Evolutionary conservation across 805 yeast genomes (phyloP), one percentile per base, ranked within the genome.

Genomic region (Kazachstania bromeliacearum): DNA sequence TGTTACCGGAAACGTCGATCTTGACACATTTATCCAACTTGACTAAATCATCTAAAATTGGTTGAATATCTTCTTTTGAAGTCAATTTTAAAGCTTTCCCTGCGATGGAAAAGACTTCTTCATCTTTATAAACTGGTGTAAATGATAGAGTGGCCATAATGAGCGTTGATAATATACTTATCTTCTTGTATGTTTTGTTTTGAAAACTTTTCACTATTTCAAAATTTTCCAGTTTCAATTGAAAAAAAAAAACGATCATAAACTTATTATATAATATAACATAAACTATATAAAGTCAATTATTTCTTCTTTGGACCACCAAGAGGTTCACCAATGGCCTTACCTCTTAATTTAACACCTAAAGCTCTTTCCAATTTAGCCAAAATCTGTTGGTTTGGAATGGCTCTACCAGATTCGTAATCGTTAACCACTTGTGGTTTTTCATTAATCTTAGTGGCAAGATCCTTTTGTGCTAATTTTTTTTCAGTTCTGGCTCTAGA

Each of bases 291-390:
- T n/a, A n/a, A n/a, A n/a, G n/a, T n/a, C 24, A 22, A 5, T 39
- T 44, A 62, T 50, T 63, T 63, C 58, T 65, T 65, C 58, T 65
- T 65, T 48, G 66, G 65, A 25, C 62, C 64, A 38, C 62, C 63
- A 48, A 92, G 70, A 23, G 97, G 95, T 53, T 79, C 77, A 44
- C 98, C 98, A 53, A 92, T 82, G 63, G 79, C 82, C 68, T 89
- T 88, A 58, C 98, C 98, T 68, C 97, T 77, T 58, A 92, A 75
- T 67, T 87, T 92, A 45, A 92, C 81, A 48, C 97, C 97, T 51
- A 92, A 70, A 28, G 81, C 94, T 63, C 96, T 76, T 68, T 92
- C 97, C 61, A 92, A 66, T 68, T 92, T 92, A 37, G 81, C 88
- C 53, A 92, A 72, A 36, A 92, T 64, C 65, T 88, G 97, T 69